Base-by-base conservation (phyloP, 2,329 filamentous ascomycete species). In the Penicillium frequentans region DNA sequence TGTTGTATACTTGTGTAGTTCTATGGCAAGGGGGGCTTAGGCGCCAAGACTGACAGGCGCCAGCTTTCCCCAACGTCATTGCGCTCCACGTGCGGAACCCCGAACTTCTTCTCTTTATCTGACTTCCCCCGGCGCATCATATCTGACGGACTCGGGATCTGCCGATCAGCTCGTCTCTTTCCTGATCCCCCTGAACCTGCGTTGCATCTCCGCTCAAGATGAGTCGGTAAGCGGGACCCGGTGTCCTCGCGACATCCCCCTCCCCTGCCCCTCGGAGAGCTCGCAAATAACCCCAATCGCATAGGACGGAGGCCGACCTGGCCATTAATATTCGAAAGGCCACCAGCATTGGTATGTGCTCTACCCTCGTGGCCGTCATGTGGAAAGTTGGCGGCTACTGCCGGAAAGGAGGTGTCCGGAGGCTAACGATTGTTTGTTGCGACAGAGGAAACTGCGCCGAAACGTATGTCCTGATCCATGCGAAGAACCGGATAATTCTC, bases 281-380 rank as follows among this genome's bases (percentile, higher is more conserved):
- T 52, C 44, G 31, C 31, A 35, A 55, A 33, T 61, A 57, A 62
- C 45, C 11, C 27, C 44, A 45, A 61, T 57, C 46, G 46, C 61
- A 53, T 58, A 84, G 82, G 72, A 83, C 85, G 66, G 86, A 88
- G 73, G 79, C 83, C 47, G 85, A 88, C 71, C 79, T 88, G 63
- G 80, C 84, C 69, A 84, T 86, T 70, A 86, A 87, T 74, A 87
- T 88, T 72, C 83, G 83, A 69, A 88, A 88, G 76, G 86, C 86
- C 35, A 88, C 85, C 16, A 86, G 82, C 70, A 84, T 86, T 64
- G 82, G 81, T 82, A 72, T 64, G 77, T 64, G 52, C 46, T 45
- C 33, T 24, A 46, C 48, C 29, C 45, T 50, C n/a, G 43, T 24
- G 45, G 14, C 19, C 7, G 5, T 39, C 5, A 24, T 26, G 29